Base-by-base conservation (phyloP, 768 basidiomycete genomes). In the Daedaleopsis sinensis region DNA sequence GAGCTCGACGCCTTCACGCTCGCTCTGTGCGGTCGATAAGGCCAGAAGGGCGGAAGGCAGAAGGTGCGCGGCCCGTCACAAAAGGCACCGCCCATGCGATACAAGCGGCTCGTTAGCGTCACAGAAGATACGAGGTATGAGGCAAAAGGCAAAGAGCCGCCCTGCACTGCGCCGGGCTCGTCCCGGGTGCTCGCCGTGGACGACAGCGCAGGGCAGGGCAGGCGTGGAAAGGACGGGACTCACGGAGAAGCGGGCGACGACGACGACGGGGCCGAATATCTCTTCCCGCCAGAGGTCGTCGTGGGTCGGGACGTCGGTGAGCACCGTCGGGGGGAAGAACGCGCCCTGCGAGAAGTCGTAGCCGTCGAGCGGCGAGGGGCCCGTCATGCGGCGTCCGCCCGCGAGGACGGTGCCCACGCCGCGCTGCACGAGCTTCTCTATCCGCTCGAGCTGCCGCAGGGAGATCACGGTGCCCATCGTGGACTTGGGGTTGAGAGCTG, bases 381-480 rank as follows among this genome's bases (percentile, higher is more conserved):
- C 89, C 1, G 72, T 73, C 80, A 94, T 79, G n/a, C 84, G 81
- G 63, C 80, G 61, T 21, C 93, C 93, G 0, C 93, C 93, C 1
- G 79, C 72, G 8, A 89, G 69, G 13, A 94, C 68, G 15, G 72
- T 78, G 1, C 86, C 76, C 5, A 68, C 65, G 43, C 76, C 78
- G 21, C 71, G 73, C 59, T 85, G 77, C 70, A 81, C 73, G 69
- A 91, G 84, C 1, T 54, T 70, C 59, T 89, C 82, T 39, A 94
- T 88, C 21, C 90, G 82, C 38, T 80, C 69, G 15, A 94, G 81
- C 61, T 91, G 88, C 8, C 76, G 76, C 11, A 68, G 68, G 2
- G 89, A 91, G 52, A 95, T 93, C 44, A 95, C 80, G 7, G 89
- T 84, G 8, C 93, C 93, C 90, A 95, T 94, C 2, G 84, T 84